A percentile compares a stretch with the other conserved stretches of the same genome.
These are phyloP conservation scores for Elongisporangium senticosum DNA, from an alignment of 352 stramenopile genomes.

Conservation along the genomic window DNA sequence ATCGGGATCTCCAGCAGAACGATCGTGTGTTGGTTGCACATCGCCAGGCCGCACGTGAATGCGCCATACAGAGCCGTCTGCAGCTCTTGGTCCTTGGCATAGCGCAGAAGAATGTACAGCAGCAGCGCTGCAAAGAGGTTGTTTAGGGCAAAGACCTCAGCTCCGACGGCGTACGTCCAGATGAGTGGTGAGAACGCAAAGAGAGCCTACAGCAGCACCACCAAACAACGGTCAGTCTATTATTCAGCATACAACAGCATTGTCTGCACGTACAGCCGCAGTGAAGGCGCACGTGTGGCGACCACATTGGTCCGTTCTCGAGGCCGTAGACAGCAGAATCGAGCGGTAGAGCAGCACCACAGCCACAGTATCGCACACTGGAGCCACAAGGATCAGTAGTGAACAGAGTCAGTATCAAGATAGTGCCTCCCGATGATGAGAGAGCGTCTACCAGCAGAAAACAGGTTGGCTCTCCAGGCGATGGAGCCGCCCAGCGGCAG, in stretches of 20 bases:
- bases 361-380: slow-evolving; percentile 53
- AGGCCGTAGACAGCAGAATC: slow-evolving; percentile 44
- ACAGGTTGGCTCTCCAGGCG: slow-evolving; percentile 87
- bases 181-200: slow-evolving; percentile 92
- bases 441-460: slow-evolving; percentile 54
- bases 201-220: slow-evolving; percentile 39
- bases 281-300: slow-evolving; percentile 37
- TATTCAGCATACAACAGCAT: background rate
- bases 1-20: slow-evolving; percentile 91
- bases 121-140: slow-evolving; percentile 89
- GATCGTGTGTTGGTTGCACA: slow-evolving; percentile 96
- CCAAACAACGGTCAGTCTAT: slow-evolving; percentile 1
- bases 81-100: slow-evolving; percentile 17
- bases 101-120: slow-evolving; percentile 55
- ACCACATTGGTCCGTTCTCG: background rate
- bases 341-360: slow-evolving; percentile 48
- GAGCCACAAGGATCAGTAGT: slow-evolving; percentile 2
- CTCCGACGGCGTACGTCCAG: slow-evolving; percentile 92
- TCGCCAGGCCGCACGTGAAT: slow-evolving; percentile 87
- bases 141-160: slow-evolving; percentile 97
- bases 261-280: slow-evolving; percentile 32
- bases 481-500: slow-evolving; percentile 27
- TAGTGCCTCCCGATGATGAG: background rate
- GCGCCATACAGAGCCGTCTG: slow-evolving; percentile 51
- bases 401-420: slow-evolving; percentile 3